Evolutionary conservation across 768 basidiomycete genomes (phyloP), one percentile per base, ranked within the genome.

Genomic region (Zangia roseola): DNA sequence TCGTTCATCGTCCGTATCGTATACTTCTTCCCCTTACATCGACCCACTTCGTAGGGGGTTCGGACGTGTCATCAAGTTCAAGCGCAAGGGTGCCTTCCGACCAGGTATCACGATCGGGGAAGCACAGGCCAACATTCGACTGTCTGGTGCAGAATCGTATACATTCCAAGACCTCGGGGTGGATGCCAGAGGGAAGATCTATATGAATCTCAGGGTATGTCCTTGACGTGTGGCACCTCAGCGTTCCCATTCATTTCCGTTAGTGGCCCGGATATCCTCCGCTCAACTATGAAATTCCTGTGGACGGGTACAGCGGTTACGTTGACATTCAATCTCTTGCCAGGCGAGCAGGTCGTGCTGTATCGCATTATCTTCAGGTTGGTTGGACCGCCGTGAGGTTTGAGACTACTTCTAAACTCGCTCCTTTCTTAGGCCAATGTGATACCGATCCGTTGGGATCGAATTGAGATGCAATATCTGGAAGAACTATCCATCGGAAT

Each of bases 341-440:
- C 40, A 75, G 87, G 59, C 75, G 87, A 45, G 79, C 86, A 40
- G 81, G 81, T 14, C 75, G 87, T 53, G 85, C 84, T 40, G 84
- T 83, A 64, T 75, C 84, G 42, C 87, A 89, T 61, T 89, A 85
- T 64, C 74, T 89, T 47, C 84, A 88, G 78, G 86, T 80, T 59
- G 31, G 31, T 16, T 6, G 62, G 61, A 45, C 39, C 45, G 49
- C 48, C 41, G 37, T 40, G 46, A 20, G n/a, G 7, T 49, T 41
- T 25, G 41, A 44, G 20, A 34, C 38, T 38, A 25, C 46, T 37
- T 39, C 55, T 56, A 33, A 60, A 42, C 42, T 31, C 31, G 21
- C 30, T 49, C 23, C 41, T 40, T 55, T 26, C 40, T 40, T 56
- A 88, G 86, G 76, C 82, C 9, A 86, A 87, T 62, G 74, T 78